phyloP scores from a whole-genome alignment of 331 rosid genomes.

The Dryas integrifolia region DNA sequence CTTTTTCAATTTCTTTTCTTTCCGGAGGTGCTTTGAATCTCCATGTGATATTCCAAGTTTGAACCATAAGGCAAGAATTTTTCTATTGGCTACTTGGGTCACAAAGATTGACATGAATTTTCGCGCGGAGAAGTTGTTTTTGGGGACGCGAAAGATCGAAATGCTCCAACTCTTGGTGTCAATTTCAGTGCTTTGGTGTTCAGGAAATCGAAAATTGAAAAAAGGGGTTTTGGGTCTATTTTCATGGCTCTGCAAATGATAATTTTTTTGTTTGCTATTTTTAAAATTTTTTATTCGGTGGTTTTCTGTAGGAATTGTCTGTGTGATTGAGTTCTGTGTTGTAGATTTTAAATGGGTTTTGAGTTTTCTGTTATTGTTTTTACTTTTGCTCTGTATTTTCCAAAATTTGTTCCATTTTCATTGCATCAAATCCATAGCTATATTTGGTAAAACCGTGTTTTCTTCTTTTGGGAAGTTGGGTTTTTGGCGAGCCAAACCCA shows the following conservation, averaged over 20 bases:
- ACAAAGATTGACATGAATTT: not conserved
- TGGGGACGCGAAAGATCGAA: not conserved
- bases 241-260: slow-evolving; percentile 13
- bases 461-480: slow-evolving; percentile 21
- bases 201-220: not conserved
- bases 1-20: not conserved
- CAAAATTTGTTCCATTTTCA: slow-evolving; percentile 7
- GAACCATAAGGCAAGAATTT: slow-evolving; percentile 26
- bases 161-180: not conserved
- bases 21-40: slow-evolving; percentile 29
- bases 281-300: not conserved
- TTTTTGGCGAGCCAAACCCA: slow-evolving; percentile 5
- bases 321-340: not conserved
- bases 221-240: slow-evolving; percentile 16
- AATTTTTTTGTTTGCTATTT: not conserved
- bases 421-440: slow-evolving; percentile 14
- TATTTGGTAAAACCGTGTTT: slow-evolving; percentile 26
- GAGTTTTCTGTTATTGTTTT: not conserved
- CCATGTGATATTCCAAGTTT: slow-evolving; percentile 30
- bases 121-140: not conserved
- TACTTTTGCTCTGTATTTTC: not conserved
- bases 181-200: slow-evolving; percentile 13
- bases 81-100: slow-evolving; percentile 9
- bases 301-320: not conserved
- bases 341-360: not conserved